phyloP scores from a whole-genome alignment of 2,329 filamentous ascomycete species.

The Trichoderma polysporum region DNA sequence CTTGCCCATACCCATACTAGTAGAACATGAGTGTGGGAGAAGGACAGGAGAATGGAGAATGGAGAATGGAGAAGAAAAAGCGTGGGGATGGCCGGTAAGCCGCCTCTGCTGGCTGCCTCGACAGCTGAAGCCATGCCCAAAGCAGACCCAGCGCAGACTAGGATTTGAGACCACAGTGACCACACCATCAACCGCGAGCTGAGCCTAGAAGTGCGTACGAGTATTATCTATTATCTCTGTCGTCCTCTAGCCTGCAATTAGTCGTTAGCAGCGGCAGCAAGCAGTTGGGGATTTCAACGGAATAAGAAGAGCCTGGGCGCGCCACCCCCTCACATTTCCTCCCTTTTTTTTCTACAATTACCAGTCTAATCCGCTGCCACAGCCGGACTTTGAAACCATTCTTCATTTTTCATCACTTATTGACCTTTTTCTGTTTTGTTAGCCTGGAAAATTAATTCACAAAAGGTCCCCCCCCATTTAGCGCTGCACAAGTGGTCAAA shows the following conservation, averaged over 20 bases:
- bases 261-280: not conserved
- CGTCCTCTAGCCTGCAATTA: not conserved
- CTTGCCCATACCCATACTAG: too few species aligned
- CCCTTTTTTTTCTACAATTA: not conserved
- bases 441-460: not conserved
- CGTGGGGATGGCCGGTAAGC: constrained; percentile 16
- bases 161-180: constrained; percentile 9
- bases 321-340: constrained; percentile 16
- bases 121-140: constrained; percentile 4
- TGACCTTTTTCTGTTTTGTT: not conserved
- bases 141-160: constrained; percentile 3
- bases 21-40: not conserved
- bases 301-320: constrained; percentile 18
- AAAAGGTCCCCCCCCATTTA: not conserved
- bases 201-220: constrained; percentile 1
- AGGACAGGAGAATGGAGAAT: not conserved
- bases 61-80: not conserved
- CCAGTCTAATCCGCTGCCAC: not conserved
- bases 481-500: not conserved
- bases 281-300: constrained; percentile 3
- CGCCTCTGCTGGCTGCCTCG: not conserved
- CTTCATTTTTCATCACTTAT: not conserved
- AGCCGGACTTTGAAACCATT: not conserved
- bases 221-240: constrained; percentile 6
- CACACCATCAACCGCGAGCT: constrained; percentile 13